Evolutionary conservation across 345 rosid species (phyloP).

Genomic region (Dipteronia dyeriana): DNA sequence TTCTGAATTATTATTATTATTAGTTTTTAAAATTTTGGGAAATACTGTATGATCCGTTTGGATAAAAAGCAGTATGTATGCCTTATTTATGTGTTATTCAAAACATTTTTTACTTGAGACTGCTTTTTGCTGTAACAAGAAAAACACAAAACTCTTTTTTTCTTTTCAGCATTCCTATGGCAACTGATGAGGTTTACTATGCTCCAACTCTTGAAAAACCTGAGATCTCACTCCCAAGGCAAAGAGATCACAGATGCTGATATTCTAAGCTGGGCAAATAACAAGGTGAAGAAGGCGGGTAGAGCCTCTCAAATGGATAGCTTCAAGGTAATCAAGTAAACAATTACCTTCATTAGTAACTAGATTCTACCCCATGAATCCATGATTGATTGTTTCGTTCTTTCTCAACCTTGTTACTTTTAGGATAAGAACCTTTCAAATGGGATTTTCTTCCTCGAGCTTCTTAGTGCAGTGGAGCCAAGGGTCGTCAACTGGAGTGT

Average conservation of each 20-base stretch:
- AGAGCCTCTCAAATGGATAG: conserved; percentile 77
- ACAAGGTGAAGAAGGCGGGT: conserved; percentile 75
- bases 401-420: conserved; percentile 9
- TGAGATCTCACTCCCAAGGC: conserved; percentile 87
- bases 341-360: neutral
- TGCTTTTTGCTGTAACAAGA: neutral
- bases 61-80: neutral
- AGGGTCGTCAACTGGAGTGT: conserved; percentile 95
- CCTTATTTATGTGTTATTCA: neutral
- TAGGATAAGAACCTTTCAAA: conserved; percentile 79
- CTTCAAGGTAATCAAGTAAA: conserved; percentile 68
- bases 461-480: conserved; percentile 85
- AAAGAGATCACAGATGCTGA: conserved; percentile 91
- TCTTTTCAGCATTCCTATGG: conserved; percentile 80
- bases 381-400: conserved; percentile 19
- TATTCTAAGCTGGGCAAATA: conserved; percentile 88
- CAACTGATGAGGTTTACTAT: conserved; percentile 95
- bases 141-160: conserved; percentile 14
- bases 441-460: conserved; percentile 91
- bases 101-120: neutral
- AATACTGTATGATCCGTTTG: neutral
- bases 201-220: conserved; percentile 92
- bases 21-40: neutral
- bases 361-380: conserved; percentile 2
- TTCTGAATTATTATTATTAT: too few species aligned